These are phyloP conservation scores for Syzygium aromaticum DNA, from an alignment of 345 rosid genomes.

Conservation along the genomic window DNA sequence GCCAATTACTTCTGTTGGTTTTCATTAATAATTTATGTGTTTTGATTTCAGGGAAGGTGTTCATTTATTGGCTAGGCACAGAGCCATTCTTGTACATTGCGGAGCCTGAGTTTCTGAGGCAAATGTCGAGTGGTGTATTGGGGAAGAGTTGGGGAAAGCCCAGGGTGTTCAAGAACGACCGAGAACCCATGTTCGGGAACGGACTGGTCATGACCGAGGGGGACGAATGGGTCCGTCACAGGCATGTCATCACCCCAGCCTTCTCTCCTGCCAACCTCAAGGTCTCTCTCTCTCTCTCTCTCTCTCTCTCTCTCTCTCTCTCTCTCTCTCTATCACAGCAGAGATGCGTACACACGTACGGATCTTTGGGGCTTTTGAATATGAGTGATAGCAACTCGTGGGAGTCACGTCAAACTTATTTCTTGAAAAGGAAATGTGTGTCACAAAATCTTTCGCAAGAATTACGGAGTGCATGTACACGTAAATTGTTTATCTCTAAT, in stretches of 20 bases:
- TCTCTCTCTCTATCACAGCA: not conserved
- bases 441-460: not conserved
- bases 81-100: conserved; percentile 92
- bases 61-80: conserved; percentile 88
- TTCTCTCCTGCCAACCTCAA: conserved; percentile 74
- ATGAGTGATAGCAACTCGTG: not conserved
- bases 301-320: not conserved
- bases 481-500: not conserved
- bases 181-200: conserved; percentile 89
- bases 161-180: conserved; percentile 65
- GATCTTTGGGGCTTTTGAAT: not conserved
- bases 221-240: conserved; percentile 89
- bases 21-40: not conserved
- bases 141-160: conserved; percentile 99
- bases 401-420: not conserved
- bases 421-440: not conserved
- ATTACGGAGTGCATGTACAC: not conserved
- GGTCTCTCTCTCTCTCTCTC: conserved; percentile 22
- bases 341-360: not conserved
- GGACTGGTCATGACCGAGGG: conserved; percentile 93
- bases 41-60: conserved; percentile 67
- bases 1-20: not conserved
- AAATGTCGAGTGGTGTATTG: conserved; percentile 63
- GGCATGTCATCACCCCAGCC: conserved; percentile 87
- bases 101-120: conserved; percentile 81